A percentile compares a stretch with the other conserved stretches of the same genome.
Evolutionary conservation across 2,329 filamentous ascomycete genomes (phyloP).

Genomic region (Capronia coronata): DNA sequence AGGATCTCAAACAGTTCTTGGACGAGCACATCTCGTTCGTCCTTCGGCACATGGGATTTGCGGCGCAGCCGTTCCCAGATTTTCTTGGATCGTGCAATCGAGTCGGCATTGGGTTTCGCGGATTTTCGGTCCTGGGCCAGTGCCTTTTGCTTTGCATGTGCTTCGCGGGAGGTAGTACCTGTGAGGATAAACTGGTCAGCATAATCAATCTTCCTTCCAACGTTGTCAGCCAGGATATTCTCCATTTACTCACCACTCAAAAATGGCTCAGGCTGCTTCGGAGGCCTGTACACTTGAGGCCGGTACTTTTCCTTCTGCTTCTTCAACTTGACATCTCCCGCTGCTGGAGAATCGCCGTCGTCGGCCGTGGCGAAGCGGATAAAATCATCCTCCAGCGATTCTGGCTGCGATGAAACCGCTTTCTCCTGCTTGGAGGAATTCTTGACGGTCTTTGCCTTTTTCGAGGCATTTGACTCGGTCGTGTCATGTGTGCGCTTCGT

Average conservation of each 20-base stretch:
- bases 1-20: slow-evolving; percentile 87
- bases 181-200: slow-evolving; percentile 1
- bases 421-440: slow-evolving; percentile 3
- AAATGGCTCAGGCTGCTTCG: slow-evolving; percentile 9
- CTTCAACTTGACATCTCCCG: background rate
- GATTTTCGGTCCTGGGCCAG: slow-evolving; percentile 82
- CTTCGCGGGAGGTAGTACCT: slow-evolving; percentile 70
- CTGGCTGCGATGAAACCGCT: background rate
- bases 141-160: slow-evolving; percentile 87
- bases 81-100: slow-evolving; percentile 84
- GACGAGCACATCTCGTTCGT: slow-evolving; percentile 80
- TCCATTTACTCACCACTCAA: slow-evolving; percentile 11
- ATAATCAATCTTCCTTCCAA: background rate
- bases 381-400: slow-evolving; percentile 3
- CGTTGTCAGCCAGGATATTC: background rate
- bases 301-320: background rate
- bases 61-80: slow-evolving; percentile 89
- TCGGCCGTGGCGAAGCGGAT: slow-evolving; percentile 3
- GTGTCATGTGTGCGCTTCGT: slow-evolving; percentile 15
- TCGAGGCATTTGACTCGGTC: slow-evolving; percentile 12
- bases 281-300: background rate
- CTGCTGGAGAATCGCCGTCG: background rate
- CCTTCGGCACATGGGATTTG: slow-evolving; percentile 86
- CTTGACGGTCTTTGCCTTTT: slow-evolving; percentile 10
- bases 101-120: slow-evolving; percentile 86